Evolutionary conservation across 441 rosid genomes (phyloP).

Genomic region (Erodium texanum): DNA sequence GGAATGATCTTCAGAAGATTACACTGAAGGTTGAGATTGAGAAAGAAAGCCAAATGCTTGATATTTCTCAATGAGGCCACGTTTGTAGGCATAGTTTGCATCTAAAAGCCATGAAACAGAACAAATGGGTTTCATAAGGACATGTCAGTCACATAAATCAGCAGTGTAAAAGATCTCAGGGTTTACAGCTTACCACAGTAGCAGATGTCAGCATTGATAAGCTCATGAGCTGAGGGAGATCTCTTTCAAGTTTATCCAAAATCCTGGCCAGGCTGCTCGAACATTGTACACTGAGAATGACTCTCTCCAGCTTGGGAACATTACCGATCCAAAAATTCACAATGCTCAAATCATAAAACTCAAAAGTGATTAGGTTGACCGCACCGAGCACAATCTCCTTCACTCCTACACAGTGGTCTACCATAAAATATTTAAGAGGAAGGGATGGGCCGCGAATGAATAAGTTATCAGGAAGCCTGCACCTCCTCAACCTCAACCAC

Average conservation of each 20-base stretch:
- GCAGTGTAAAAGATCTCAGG: neutral
- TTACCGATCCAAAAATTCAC: neutral
- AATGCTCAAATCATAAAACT: neutral
- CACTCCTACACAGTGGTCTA: slow-evolving; percentile 1
- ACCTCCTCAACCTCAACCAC: slow-evolving; percentile 4
- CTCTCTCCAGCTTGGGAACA: neutral
- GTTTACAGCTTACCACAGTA: neutral
- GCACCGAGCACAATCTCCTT: slow-evolving; percentile 4
- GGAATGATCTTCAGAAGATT: slow-evolving; percentile 4
- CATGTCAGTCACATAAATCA: neutral
- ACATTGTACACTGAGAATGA: neutral
- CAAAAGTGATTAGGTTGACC: neutral
- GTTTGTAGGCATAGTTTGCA: neutral
- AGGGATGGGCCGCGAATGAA: neutral
- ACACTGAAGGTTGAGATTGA: neutral
- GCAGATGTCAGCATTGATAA: neutral
- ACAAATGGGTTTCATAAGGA: neutral
- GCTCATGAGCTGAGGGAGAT: neutral
- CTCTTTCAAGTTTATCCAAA: slow-evolving; percentile 2
- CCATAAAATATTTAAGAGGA: neutral
- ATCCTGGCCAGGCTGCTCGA: neutral
- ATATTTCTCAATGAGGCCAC: slow-evolving; percentile 1
- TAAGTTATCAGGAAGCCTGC: neutral
- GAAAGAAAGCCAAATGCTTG: neutral
- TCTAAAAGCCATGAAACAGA: neutral